Evolutionary conservation across 179 eudicot genomes (phyloP), one percentile per base, ranked within the genome.

Genomic region (Beta lomatogona): DNA sequence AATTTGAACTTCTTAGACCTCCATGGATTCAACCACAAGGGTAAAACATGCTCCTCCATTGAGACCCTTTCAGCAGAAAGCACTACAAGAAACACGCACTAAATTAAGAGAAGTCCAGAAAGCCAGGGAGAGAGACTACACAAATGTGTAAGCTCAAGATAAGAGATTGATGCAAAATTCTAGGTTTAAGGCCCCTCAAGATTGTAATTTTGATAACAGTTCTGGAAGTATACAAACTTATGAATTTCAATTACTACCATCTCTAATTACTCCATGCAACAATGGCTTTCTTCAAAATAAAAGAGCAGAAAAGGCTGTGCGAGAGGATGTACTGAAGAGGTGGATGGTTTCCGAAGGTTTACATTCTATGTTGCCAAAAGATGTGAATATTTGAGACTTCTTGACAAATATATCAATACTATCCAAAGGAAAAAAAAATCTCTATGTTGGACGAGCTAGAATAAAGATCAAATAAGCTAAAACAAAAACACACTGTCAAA

Each of bases 1-100:
- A 76, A 46, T 21, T 85, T 83, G 61, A 78, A 82, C 71, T 65
- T 80, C 68, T 80, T 89, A 73, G 83, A 83, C 77, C 87, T 86
- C 94, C 94, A 91, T 68, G 90, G 88, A 83, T 85, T 87, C 81
- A 88, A 79, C 98, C 98, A 94, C 71, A 88, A 78, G 31, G 99
- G 97, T 79, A 96, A 86, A 77, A 94, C 90, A 88, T 90, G 93
- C 86, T 96, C 99, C 87, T 88, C 88, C 21, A 25, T 78, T 25
- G 98, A 91, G 65, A 94, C 91, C 88, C 85, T 88, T 79, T 91
- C 87, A 45, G 97, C 90, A 60, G 92, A 86, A 83, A 96, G 91
- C 87, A 93, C 99, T 96, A 67, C 67, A 70, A 79, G 14, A 83
- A 53, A 44, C 71, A 71, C 0, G 16, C 57, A 71, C n/a, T 60